Evolutionary conservation across 345 rosid species (phyloP), one percentile per base, ranked within the genome.

Genomic region (Eutrema yunnanense): DNA sequence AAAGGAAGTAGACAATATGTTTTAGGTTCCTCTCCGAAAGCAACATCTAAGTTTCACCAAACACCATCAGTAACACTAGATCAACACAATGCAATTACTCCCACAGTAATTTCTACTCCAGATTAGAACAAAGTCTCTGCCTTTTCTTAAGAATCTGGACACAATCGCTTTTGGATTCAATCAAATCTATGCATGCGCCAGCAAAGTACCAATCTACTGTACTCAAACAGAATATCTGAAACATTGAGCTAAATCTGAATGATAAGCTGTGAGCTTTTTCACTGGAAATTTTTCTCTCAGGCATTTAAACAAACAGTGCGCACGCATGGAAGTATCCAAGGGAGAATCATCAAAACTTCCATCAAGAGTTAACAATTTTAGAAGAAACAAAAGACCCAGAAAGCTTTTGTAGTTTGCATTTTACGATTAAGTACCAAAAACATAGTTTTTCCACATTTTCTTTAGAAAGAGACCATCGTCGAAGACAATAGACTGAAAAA

Each of bases 151-250:
- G 33, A 19, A 10, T 46, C n/a, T 44, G 27, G 13, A 49, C 34
- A 52, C 42, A 29, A 38, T 46, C n/a, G 64, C 60, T 13, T 29
- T 9, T 5, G 52, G 33, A 30, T 30, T 67, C 42, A 70, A 64
- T 67, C 42, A 70, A 64, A 54, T 43, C 5, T 63, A 62, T 11
- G 52, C 64, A 73, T 63, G 69, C 64, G 63, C 44, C 10, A 41
- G 30, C 8, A 33, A 22, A 44, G n/a, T 36, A 66, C n/a, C 27
- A 10, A 14, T 37, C 67, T n/a, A 8, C 26, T 9, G 3, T 59
- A 49, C 32, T 49, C 67, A 29, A 29, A 29, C 48, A 38, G 29
- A 59, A 9, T 27, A 40, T 42, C 9, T 9, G 50, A 71, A 60
- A 48, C 19, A 51, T 12, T 2, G 8, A 50, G 42, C 30, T 10